Evolutionary conservation across 495 filamentous ascomycete species (phyloP).

Genomic region (Penicillium roqueforti): DNA sequence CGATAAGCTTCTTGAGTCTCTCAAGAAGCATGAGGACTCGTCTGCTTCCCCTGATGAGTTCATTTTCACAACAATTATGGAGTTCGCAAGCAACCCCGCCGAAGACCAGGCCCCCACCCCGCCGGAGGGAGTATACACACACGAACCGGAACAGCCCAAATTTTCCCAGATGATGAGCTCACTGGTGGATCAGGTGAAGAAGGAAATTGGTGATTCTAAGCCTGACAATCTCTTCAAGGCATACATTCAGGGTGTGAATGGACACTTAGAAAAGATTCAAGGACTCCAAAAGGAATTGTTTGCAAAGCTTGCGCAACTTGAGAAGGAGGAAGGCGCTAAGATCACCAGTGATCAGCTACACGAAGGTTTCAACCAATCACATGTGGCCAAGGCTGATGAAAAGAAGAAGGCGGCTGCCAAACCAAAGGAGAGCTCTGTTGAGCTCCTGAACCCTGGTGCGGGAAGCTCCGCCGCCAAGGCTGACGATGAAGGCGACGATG

Average conservation of each 20-base stretch:
- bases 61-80: constrained; percentile 83
- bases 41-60: constrained; percentile 72
- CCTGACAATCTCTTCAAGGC: constrained; percentile 59
- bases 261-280: constrained; percentile 71
- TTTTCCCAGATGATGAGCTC: constrained; percentile 96
- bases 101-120: constrained; percentile 70
- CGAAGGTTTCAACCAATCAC: constrained; percentile 84
- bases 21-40: constrained; percentile 64
- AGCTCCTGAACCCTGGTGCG: constrained; percentile 74
- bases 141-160: constrained; percentile 69
- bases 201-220: constrained; percentile 69
- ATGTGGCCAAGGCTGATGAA: constrained; percentile 61
- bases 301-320: constrained; percentile 69
- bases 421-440: constrained; percentile 48
- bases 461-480: constrained; percentile 49
- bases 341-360: constrained; percentile 92
- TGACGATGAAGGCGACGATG: constrained; percentile 54
- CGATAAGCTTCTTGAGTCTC: constrained; percentile 64
- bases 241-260: constrained; percentile 70
- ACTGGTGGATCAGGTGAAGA: constrained; percentile 90
- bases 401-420: constrained; percentile 34
- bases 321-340: constrained; percentile 81
- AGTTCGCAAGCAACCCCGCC: constrained; percentile 62
- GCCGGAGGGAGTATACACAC: constrained; percentile 71
- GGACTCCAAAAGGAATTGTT: constrained; percentile 70